Conservation (phyloP, 306 rosid genomes). For the Vicia villosa region DNA sequence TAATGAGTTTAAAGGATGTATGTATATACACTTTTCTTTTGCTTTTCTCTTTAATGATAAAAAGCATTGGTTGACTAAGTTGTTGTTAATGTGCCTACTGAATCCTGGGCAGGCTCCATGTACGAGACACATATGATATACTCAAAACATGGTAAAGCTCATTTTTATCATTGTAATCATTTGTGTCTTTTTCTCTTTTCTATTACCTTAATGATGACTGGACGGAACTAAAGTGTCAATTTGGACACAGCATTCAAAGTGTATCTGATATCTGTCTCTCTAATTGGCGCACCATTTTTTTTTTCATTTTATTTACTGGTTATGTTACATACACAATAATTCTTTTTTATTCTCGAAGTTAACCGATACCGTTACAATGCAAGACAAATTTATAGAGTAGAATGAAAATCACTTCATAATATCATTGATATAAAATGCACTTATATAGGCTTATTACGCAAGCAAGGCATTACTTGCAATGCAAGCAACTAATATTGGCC, state of each 20-base stretch:
- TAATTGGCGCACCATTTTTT: background rate
- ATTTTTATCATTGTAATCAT: conserved; percentile 48
- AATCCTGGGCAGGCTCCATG: conserved; percentile 43
- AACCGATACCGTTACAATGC: no score
- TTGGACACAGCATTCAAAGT: conserved; percentile 38
- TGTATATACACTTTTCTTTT: conserved; percentile 15
- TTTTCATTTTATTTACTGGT: background rate
- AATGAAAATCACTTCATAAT: no score
- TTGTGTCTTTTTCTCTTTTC: conserved; percentile 32
- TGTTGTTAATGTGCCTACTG: conserved; percentile 42
- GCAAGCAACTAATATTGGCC: no score
- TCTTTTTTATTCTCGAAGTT: no score
- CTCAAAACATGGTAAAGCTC: conserved; percentile 36
- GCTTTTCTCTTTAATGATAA: conserved; percentile 39
- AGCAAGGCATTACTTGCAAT: no score
- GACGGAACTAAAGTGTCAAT: conserved; percentile 37
- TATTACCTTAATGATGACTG: conserved; percentile 31
- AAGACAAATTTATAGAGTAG: no score
- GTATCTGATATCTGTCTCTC: conserved; percentile 6
- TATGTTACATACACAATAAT: no score
- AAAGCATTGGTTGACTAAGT: conserved; percentile 49
- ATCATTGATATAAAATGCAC: no score
- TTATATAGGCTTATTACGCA: no score
- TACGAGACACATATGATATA: conserved; percentile 33
- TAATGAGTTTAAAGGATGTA: conserved; percentile 15